phyloP scores from a whole-genome alignment of 768 basidiomycete species.

The Lentinula lateritia region DNA sequence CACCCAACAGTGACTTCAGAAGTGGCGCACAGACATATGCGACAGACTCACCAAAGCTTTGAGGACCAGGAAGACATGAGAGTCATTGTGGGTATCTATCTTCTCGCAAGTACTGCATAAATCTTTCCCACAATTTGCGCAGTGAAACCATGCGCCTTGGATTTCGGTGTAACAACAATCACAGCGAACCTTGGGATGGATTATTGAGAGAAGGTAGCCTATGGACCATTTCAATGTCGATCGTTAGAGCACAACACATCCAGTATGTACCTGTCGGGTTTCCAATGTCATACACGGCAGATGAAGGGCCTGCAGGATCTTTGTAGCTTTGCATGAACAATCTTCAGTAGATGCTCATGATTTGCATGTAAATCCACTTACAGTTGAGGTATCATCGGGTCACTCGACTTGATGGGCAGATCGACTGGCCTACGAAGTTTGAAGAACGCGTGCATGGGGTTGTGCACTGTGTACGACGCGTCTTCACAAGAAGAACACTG shows the following conservation, averaged over 20 bases:
- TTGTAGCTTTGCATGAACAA: slow-evolving; percentile 46
- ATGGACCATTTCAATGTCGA: neutral
- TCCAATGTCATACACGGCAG: slow-evolving; percentile 19
- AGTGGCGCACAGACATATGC: neutral
- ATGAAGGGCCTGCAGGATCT: slow-evolving; percentile 51
- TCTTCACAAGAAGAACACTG: slow-evolving; percentile 82
- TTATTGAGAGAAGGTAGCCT: slow-evolving; percentile 61
- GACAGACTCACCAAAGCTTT: slow-evolving; percentile 64
- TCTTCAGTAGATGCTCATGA: neutral
- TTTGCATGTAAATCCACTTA: slow-evolving; percentile 26
- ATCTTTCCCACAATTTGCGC: slow-evolving; percentile 83
- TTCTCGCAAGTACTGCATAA: slow-evolving; percentile 82
- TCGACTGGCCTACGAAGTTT: slow-evolving; percentile 80
- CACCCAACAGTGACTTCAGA: neutral
- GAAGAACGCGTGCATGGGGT: slow-evolving; percentile 84
- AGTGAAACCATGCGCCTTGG: slow-evolving; percentile 86
- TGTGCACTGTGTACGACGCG: slow-evolving; percentile 72
- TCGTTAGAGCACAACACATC: neutral
- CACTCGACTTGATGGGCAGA: slow-evolving; percentile 43
- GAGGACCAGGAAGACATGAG: slow-evolving; percentile 83
- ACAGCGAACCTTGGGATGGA: slow-evolving; percentile 69
- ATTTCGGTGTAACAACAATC: slow-evolving; percentile 84
- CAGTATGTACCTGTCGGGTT: slow-evolving; percentile 54
- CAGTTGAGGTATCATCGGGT: slow-evolving; percentile 68
- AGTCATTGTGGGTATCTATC: slow-evolving; percentile 75